Base-by-base conservation (phyloP, 805 yeast species). In the Starmerella sirachaensis region DNA sequence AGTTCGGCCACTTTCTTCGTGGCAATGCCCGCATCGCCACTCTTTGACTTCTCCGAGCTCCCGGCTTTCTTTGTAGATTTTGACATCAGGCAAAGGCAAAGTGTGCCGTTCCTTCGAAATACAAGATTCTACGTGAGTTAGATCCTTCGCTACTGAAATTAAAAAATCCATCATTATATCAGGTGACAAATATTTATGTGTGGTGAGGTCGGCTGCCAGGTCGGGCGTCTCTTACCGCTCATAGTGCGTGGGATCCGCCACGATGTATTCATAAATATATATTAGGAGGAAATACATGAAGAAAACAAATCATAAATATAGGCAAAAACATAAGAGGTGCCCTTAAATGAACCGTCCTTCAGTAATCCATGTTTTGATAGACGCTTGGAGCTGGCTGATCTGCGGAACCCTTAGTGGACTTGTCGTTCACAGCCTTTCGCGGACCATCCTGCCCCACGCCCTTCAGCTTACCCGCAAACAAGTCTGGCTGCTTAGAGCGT, bases 301-400 rank as follows among this genome's bases (percentile, higher is more conserved):
- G n/a, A n/a, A n/a, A n/a, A n/a, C n/a, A n/a, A n/a, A n/a, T n/a
- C n/a, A n/a, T n/a, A n/a, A n/a, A n/a, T n/a, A n/a, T n/a, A n/a
- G n/a, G n/a, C n/a, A n/a, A n/a, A n/a, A n/a, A n/a, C n/a, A n/a
- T n/a, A n/a, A n/a, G n/a, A n/a, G n/a, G n/a, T n/a, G n/a, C n/a
- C n/a, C n/a, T n/a, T n/a, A n/a, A n/a, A n/a, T n/a, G n/a, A 13
- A 21, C 11, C 11, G 7, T 8, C 20, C 8, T 7, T 34, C 27
- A 48, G 32, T 47, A 48, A 29, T 48, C 47, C 50, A 48, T 48
- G 26, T 44, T 48, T 18, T 41, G 45, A 22, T 42, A 48, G 8
- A 44, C 41, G 18, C 41, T 33, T 14, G 40, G 16, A 10, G 33
- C 33, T 10, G 8, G 28, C 5, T 20, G 21, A 9, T 24, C 18